Conservation (phyloP, 108 stramenopile species). For the Cylindrotheca fusiformis region DNA sequence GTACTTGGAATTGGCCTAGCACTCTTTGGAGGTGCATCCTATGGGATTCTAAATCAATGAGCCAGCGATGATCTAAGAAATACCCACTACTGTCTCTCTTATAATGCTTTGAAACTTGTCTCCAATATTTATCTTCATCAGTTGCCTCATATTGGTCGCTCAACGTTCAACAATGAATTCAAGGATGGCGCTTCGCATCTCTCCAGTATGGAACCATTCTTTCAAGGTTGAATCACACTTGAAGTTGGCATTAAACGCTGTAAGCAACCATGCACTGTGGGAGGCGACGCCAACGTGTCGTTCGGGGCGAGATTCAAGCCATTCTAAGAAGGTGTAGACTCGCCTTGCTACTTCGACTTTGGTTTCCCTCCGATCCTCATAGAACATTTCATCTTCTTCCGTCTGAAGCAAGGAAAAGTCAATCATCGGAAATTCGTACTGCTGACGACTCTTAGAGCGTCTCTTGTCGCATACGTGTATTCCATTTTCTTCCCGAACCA, state of each 20-base stretch:
- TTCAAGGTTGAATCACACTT: slow-evolving; percentile 45
- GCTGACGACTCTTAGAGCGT: slow-evolving; percentile 46
- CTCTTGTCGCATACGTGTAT: slow-evolving; percentile 75
- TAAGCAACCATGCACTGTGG: slow-evolving; percentile 56
- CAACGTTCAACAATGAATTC: too few species aligned
- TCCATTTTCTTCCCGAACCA: slow-evolving; percentile 70
- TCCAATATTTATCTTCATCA: too few species aligned
- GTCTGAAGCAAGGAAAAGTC: slow-evolving; percentile 51
- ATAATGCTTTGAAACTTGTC: too few species aligned
- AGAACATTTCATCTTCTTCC: slow-evolving; percentile 58
- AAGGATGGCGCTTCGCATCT: slow-evolving; percentile 52
- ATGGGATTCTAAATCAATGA: slow-evolving; percentile 36
- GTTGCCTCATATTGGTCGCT: too few species aligned
- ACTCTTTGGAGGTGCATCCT: slow-evolving; percentile 60
- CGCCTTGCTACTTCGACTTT: slow-evolving; percentile 50
- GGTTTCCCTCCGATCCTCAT: slow-evolving; percentile 40
- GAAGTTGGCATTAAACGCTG: slow-evolving; percentile 46
- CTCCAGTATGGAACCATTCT: slow-evolving; percentile 62
- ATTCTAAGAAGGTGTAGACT: slow-evolving; percentile 53
- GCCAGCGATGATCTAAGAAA: too few species aligned
- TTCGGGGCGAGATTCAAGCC: slow-evolving; percentile 41
- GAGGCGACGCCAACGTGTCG: slow-evolving; percentile 40
- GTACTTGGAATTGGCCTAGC: slow-evolving; percentile 55
- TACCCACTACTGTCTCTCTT: too few species aligned
- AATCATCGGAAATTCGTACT: slow-evolving; percentile 54